Evolutionary conservation across 805 yeast genomes (phyloP).

Genomic region (Starmerella vitae): DNA sequence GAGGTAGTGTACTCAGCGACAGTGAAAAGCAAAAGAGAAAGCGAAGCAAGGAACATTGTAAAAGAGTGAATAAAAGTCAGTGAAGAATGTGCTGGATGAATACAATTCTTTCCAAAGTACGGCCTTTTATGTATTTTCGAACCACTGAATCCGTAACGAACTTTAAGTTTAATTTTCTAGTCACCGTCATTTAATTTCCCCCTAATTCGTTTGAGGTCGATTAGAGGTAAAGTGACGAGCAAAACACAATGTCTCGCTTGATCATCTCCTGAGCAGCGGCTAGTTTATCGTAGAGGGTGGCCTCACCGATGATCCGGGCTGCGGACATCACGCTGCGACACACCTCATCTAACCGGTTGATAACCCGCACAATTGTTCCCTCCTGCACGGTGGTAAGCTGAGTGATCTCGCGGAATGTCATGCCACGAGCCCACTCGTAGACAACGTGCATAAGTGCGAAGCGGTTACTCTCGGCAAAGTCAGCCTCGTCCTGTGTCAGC

Average conservation of each 20-base stretch:
- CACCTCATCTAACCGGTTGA: slow-evolving; percentile 84
- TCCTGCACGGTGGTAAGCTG: slow-evolving; percentile 79
- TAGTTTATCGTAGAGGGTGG: slow-evolving; percentile 80
- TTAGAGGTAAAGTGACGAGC: slow-evolving; percentile 84
- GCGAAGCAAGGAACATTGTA: not conserved
- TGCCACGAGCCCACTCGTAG: slow-evolving; percentile 96
- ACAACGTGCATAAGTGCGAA: slow-evolving; percentile 88
- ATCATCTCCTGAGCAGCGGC: slow-evolving; percentile 83
- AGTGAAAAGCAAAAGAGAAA: not conserved
- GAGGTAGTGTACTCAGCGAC: slow-evolving; percentile 1
- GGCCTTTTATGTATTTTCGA: too few species aligned
- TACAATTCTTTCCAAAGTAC: too few species aligned
- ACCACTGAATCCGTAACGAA: too few species aligned
- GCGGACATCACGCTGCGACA: slow-evolving; percentile 92
- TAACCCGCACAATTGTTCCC: slow-evolving; percentile 93
- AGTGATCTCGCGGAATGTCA: slow-evolving; percentile 83
- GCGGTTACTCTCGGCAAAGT: slow-evolving; percentile 67
- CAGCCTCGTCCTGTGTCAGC: slow-evolving; percentile 71
- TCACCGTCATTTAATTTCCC: too few species aligned
- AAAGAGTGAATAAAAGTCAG: too few species aligned
- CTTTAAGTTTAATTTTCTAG: too few species aligned
- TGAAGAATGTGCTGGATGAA: not conserved
- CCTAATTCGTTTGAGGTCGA: too few species aligned
- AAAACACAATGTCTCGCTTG: slow-evolving; percentile 92
- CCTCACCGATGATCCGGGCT: slow-evolving; percentile 86